Evolutionary conservation across 495 filamentous ascomycete genomes (phyloP), one percentile per base, ranked within the genome.

Genomic region (Trichocladium uniseriatum): DNA sequence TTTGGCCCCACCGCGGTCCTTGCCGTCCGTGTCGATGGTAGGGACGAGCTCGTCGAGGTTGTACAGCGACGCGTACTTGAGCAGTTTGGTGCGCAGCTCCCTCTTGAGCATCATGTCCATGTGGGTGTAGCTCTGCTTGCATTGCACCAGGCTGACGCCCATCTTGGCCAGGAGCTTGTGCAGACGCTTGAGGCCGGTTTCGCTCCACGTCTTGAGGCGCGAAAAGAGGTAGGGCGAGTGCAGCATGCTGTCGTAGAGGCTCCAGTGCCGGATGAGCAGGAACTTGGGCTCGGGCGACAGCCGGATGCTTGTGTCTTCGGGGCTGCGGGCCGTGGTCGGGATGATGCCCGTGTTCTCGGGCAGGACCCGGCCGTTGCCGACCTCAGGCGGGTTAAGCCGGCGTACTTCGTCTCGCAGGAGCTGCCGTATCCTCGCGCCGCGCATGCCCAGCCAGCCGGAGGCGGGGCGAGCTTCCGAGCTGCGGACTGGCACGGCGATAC

Each of bases 101-200:
- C 87, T 82, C 67, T 98, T 98, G 32, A 98, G 69, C 59, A 92
- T 82, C 86, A 97, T 91, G 62, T 98, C 94, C 89, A 98, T 95
- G 66, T 98, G 92, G 2, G 89, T 86, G 63, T 98, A 98, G 59
- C 78, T 90, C 63, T 96, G 90, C 54, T 87, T 88, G 68, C 89
- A 95, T 71, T 97, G 91, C 16, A 79, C 84, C 27, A 97, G 71
- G 64, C 85, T 90, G 55, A 98, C 87, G 20, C 92, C 92, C 94
- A 98, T 98, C 65, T 96, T 98, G 29, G 92, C 92, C 10, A 98
- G 75, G 1, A 98, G 75, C 61, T 95, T 96, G 66, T 97, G 88
- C n/a, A 98, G 71, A 34, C 91, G 79, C 63, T 95, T 94, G 19
- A 84, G 73, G 15, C 92, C 92, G 34, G 73, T 75, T 37, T 96